Percentiles rank a stretch among this genome's conserved stretches.
Conservation (phyloP, 306 rosid species). For the Vachellia collinsii region DNA sequence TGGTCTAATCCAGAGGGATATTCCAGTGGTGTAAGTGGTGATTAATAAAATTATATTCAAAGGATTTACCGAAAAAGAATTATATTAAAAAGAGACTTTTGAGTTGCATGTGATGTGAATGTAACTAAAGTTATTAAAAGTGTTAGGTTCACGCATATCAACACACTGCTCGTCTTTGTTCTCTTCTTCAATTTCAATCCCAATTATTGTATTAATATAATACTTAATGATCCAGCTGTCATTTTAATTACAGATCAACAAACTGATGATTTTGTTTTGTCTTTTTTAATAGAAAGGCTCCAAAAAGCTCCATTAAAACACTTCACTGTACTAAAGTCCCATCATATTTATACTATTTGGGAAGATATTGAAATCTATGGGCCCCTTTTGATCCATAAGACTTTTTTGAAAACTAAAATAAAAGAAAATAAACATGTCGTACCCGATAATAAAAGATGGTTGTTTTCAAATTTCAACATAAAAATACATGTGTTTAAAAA, state of each 20-base stretch:
- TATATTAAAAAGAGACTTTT: not conserved
- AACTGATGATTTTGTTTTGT: not conserved
- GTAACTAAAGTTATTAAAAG: conserved; percentile 15
- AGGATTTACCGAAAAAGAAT: not conserved
- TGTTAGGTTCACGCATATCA: conserved; percentile 30
- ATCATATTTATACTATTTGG: not conserved
- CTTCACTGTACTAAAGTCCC: not conserved
- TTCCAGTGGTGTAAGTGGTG: conserved; percentile 29
- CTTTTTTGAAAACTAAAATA: not conserved
- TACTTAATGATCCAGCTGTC: not conserved
- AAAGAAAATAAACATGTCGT: not conserved
- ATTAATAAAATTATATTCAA: conserved; percentile 31
- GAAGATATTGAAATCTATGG: not conserved
- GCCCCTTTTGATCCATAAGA: not conserved
- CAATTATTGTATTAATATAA: not conserved
- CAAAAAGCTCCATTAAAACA: not conserved
- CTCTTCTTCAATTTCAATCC: conserved; percentile 12
- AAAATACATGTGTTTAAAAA: no score
- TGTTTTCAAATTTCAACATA: no score
- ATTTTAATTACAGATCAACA: not conserved
- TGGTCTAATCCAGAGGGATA: conserved; percentile 40
- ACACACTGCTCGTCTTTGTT: conserved; percentile 16
- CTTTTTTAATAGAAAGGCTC: not conserved
- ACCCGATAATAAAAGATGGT: no score
- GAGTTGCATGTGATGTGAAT: conserved; percentile 35